These are phyloP conservation scores for Metschnikowia cerradonensis DNA, from an alignment of 805 yeast genomes.

Conservation along the genomic window DNA sequence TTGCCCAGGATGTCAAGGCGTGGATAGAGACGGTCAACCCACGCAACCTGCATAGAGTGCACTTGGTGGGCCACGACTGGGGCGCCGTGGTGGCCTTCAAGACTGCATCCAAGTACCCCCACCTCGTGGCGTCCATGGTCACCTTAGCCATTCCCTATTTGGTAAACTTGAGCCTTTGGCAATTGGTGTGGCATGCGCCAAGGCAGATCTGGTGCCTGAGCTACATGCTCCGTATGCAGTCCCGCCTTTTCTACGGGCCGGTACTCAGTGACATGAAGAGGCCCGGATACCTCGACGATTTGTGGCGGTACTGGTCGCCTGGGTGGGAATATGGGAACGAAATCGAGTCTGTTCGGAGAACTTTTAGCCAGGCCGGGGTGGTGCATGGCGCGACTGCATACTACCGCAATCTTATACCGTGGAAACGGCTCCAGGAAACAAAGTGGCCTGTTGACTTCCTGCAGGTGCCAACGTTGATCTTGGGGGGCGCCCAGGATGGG, in stretches of 20 bases:
- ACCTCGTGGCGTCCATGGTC: conserved; percentile 27
- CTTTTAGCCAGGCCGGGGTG: conserved; percentile 24
- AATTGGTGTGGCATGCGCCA: conserved; percentile 28
- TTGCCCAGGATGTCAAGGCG: conserved; percentile 32
- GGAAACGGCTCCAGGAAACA: conserved; percentile 16
- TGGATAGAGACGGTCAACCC: conserved; percentile 28
- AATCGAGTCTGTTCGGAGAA: conserved; percentile 26
- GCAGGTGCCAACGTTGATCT: conserved; percentile 33
- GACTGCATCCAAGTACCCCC: conserved; percentile 33
- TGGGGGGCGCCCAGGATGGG: conserved; percentile 38
- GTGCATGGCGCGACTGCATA: conserved; percentile 37
- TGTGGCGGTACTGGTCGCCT: conserved; percentile 41
- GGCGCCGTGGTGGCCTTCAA: conserved; percentile 38
- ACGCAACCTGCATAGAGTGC: conserved; percentile 25
- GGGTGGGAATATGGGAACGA: conserved; percentile 29
- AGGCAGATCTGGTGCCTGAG: conserved; percentile 32
- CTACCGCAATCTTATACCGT: conserved; percentile 25
- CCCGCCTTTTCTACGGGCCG: conserved; percentile 19
- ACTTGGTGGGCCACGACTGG: conserved; percentile 44
- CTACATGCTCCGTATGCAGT: conserved; percentile 39
- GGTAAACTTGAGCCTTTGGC: conserved; percentile 25
- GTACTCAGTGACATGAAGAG: conserved; percentile 14
- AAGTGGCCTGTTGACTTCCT: conserved; percentile 29
- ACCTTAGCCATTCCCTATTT: conserved; percentile 40
- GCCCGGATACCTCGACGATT: conserved; percentile 26